Conservation (phyloP, 208 protist species). For the Jaenimonas drosophilae region DNA sequence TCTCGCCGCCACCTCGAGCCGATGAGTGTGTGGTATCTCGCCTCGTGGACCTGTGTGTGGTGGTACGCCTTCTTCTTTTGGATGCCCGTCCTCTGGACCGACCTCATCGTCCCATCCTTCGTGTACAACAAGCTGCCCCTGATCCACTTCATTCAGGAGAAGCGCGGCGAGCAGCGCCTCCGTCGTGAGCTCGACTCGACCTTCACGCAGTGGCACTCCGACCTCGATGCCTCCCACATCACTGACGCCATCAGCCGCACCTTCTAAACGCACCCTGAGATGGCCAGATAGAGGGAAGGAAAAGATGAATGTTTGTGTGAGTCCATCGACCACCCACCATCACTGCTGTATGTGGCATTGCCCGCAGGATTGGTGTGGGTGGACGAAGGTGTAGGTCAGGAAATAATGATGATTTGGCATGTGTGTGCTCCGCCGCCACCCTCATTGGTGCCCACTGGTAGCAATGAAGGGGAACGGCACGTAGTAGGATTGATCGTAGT, state of each 20-base stretch:
- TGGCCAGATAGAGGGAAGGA: background rate
- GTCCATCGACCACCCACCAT: background rate
- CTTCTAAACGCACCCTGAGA: slow-evolving; percentile 23
- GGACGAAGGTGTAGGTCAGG: background rate
- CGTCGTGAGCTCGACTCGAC: slow-evolving; percentile 79
- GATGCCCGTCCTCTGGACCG: slow-evolving; percentile 80
- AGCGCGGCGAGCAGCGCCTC: slow-evolving; percentile 75
- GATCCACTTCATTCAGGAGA: slow-evolving; percentile 86
- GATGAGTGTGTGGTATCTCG: slow-evolving; percentile 83
- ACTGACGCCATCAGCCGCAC: slow-evolving; percentile 76
- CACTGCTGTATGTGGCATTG: background rate
- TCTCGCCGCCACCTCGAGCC: slow-evolving; percentile 72
- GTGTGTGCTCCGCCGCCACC: background rate
- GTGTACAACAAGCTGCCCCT: slow-evolving; percentile 84
- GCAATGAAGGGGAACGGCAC: background rate
- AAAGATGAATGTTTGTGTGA: background rate
- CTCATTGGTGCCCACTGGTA: background rate
- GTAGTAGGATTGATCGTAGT: background rate
- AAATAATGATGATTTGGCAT: background rate
- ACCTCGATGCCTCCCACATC: slow-evolving; percentile 65
- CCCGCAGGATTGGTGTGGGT: background rate
- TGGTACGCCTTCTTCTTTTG: slow-evolving; percentile 87
- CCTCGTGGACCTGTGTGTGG: slow-evolving; percentile 77
- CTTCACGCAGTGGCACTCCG: slow-evolving; percentile 71
- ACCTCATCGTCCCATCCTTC: slow-evolving; percentile 76